These are phyloP conservation scores for Spergularia azorica DNA, from an alignment of 179 eudicot species.

Conservation along the genomic window DNA sequence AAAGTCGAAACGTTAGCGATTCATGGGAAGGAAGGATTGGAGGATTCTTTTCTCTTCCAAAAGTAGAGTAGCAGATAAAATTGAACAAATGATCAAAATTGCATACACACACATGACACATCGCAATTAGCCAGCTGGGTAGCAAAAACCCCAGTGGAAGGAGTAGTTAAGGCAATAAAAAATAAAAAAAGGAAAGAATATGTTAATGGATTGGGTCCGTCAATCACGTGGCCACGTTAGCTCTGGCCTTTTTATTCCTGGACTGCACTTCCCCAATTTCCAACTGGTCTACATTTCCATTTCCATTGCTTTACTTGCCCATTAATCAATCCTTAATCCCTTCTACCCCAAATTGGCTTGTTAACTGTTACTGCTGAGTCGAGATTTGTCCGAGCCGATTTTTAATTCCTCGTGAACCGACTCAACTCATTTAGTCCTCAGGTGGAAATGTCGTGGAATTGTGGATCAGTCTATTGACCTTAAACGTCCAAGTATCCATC, in stretches of 20 bases:
- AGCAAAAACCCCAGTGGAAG: background rate
- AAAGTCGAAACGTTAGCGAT: no score
- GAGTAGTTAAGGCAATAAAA: background rate
- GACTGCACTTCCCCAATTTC: background rate
- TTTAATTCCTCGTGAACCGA: no score
- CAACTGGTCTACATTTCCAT: background rate
- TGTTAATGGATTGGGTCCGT: conserved; percentile 20
- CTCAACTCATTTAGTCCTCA: no score
- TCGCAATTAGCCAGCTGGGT: conserved; percentile 2
- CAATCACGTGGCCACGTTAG: conserved; percentile 37
- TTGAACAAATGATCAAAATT: background rate
- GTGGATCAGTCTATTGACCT: no score
- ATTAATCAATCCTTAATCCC: no score
- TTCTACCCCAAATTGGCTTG: no score
- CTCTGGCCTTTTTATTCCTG: background rate
- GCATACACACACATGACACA: conserved; percentile 1
- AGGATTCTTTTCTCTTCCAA: background rate
- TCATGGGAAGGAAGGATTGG: no score
- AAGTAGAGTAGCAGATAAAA: background rate
- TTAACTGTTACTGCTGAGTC: no score
- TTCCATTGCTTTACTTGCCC: background rate
- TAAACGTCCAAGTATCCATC: no score
- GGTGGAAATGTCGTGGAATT: no score
- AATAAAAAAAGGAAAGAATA: background rate
- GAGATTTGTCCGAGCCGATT: background rate